Evolutionary conservation across 345 rosid species (phyloP), one percentile per base, ranked within the genome.

Genomic region (Cochlearia excelsa): DNA sequence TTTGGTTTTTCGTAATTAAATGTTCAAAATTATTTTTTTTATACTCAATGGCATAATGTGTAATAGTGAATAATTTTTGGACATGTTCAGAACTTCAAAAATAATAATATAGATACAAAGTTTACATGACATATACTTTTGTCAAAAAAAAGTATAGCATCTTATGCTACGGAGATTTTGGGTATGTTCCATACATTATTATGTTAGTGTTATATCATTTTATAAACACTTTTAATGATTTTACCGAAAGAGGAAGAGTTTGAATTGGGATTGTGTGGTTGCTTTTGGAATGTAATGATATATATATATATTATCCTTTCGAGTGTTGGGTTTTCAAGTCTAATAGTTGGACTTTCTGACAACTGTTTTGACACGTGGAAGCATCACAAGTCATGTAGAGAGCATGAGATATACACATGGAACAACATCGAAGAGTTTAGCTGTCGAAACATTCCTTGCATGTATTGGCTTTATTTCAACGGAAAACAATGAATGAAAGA

Each of bases 401-500:
- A 61, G 56, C 73, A 69, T 69, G 67, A 0, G 45, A 54, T 68
- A 45, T 30, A 61, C 73, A 61, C 73, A 39, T 54, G 73, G 67
- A 69, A 61, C 40, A 45, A 46, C 61, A 16, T 3, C 7, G 45
- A 47, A 48, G 56, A 35, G 54, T 51, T 67, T 35, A 34, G 66
- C 59, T 66, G 50, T 28, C 46, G 51, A 38, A 51, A 6, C 58
- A 30, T 57, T 30, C 2, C 4, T 58, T 59, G 40, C 46, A 34
- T 43, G 48, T 3, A 43, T 30, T 67, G 41, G 53, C 46, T 16
- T 16, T 16, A 16, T 51, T 43, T 51, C 53, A 59, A 51, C 9
- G 8, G 16, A 51, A 46, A 51, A 51, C 63, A 5, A 33, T 16
- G 23, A 33, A 33, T 2, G 35, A 5, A 33, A 33, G 35, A 33